phyloP scores from a whole-genome alignment of 2,329 filamentous ascomycete species.

The Verticillium longisporum region DNA sequence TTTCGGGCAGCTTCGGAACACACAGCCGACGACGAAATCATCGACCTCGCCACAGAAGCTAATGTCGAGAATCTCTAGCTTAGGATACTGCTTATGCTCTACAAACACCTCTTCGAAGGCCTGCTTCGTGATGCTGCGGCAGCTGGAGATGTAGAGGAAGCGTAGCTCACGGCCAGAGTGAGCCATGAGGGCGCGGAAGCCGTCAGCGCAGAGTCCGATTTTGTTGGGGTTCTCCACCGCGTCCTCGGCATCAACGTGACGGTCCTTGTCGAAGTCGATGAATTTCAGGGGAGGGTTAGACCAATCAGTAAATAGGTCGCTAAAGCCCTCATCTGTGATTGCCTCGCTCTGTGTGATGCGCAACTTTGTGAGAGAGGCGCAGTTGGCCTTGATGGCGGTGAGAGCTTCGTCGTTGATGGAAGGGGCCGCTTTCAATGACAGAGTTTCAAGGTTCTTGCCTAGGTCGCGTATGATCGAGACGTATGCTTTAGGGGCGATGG shows the following conservation, averaged over 20 bases:
- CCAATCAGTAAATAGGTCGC: slow-evolving; percentile 69
- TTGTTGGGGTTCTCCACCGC: slow-evolving; percentile 59
- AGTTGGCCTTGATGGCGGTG: slow-evolving; percentile 62
- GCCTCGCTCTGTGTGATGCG: slow-evolving; percentile 71
- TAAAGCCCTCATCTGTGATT: slow-evolving; percentile 70
- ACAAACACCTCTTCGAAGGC: slow-evolving; percentile 72
- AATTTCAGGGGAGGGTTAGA: slow-evolving; percentile 62
- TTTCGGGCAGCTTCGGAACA: slow-evolving; percentile 59
- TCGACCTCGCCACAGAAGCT: slow-evolving; percentile 67
- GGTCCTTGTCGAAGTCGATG: slow-evolving; percentile 70
- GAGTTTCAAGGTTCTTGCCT: slow-evolving; percentile 62
- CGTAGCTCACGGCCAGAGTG: slow-evolving; percentile 67
- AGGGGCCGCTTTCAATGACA: slow-evolving; percentile 67
- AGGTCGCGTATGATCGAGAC: slow-evolving; percentile 53
- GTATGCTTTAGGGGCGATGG: slow-evolving; percentile 50
- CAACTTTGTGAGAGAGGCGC: slow-evolving; percentile 64
- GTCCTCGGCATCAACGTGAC: slow-evolving; percentile 65
- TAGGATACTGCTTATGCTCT: slow-evolving; percentile 53
- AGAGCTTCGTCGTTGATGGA: slow-evolving; percentile 64
- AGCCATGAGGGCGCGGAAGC: slow-evolving; percentile 74
- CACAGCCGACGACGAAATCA: slow-evolving; percentile 56
- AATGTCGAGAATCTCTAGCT: slow-evolving; percentile 66
- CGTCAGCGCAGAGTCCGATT: slow-evolving; percentile 67
- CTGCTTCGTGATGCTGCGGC: slow-evolving; percentile 68
- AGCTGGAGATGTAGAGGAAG: slow-evolving; percentile 72